A percentile compares a stretch with the other conserved stretches of the same genome.
phyloP scores from a whole-genome alignment of 1,284 basidiomycete genomes.

The Cryptococcus depauperatus region DNA sequence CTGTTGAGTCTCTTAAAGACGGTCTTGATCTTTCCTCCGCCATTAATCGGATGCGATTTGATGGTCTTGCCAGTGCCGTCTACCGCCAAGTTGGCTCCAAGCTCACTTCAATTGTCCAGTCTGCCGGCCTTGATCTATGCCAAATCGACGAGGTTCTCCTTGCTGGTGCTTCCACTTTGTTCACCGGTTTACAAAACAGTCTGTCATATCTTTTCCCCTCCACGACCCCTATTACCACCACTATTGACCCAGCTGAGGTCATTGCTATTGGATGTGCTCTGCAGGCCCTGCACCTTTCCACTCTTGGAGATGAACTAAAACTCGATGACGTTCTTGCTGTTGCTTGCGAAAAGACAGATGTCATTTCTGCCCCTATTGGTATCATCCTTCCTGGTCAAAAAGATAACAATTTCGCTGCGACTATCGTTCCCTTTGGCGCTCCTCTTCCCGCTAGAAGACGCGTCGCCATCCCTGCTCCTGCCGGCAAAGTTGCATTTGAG shows the following conservation, averaged over 20 bases:
- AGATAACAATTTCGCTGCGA: constrained; percentile 49
- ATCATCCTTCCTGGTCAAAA: constrained; percentile 63
- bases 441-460: constrained; percentile 69
- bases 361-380: constrained; percentile 65
- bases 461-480: constrained; percentile 61
- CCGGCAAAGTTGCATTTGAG: constrained; percentile 60
- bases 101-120: constrained; percentile 56
- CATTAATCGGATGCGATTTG: constrained; percentile 92
- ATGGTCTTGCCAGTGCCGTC: constrained; percentile 68
- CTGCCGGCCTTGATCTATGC: constrained; percentile 62
- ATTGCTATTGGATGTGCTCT: constrained; percentile 81
- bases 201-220: constrained; percentile 65
- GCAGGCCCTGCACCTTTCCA: constrained; percentile 66
- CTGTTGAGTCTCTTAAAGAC: constrained; percentile 88
- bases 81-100: constrained; percentile 63
- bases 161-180: constrained; percentile 75
- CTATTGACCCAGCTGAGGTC: constrained; percentile 76
- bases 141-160: constrained; percentile 84
- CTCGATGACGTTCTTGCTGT: constrained; percentile 49
- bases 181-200: constrained; percentile 75
- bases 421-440: constrained; percentile 62
- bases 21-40: constrained; percentile 84
- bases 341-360: constrained; percentile 49
- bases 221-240: constrained; percentile 51
- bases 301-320: constrained; percentile 48